phyloP scores from a whole-genome alignment of 2,329 filamentous ascomycete species.

The Proliferodiscus dingleyae region DNA sequence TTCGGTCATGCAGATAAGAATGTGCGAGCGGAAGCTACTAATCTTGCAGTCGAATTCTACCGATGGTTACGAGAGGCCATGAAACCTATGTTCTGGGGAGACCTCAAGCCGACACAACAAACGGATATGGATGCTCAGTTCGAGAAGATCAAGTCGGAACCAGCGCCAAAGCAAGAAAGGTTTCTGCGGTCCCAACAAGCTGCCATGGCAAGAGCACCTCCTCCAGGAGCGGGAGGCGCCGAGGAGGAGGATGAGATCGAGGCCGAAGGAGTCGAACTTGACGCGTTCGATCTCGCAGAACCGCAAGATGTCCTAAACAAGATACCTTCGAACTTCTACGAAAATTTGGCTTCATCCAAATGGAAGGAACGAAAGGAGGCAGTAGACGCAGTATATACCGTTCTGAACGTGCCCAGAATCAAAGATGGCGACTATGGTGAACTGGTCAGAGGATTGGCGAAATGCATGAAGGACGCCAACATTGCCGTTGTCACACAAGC shows the following conservation, averaged over 20 bases:
- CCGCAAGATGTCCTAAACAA: constrained; percentile 82
- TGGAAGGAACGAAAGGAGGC: constrained; percentile 99
- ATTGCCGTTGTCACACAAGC: constrained; percentile 90
- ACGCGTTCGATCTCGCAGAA: constrained; percentile 77
- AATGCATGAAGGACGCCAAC: constrained; percentile 98
- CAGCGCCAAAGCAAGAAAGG: constrained; percentile 82
- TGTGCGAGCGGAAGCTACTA: constrained; percentile 88
- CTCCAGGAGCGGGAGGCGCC: constrained; percentile 50
- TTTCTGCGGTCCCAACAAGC: constrained; percentile 86
- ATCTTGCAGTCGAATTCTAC: constrained; percentile 88
- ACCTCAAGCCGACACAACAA: constrained; percentile 93
- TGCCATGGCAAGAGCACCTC: constrained; percentile 66
- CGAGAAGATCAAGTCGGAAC: constrained; percentile 85
- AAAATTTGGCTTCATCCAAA: constrained; percentile 82
- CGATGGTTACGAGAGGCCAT: constrained; percentile 96
- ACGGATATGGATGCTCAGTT: constrained; percentile 90
- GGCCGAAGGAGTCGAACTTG: constrained; percentile 63
- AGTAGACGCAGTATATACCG: constrained; percentile 71
- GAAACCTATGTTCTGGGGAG: constrained; percentile 96
- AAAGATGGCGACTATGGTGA: constrained; percentile 88
- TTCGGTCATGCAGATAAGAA: constrained; percentile 99
- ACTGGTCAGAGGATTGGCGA: constrained; percentile 76
- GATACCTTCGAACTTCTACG: constrained; percentile 74
- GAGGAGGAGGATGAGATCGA: constrained; percentile 53
- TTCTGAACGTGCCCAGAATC: constrained; percentile 80